These are phyloP conservation scores for Austroboletus novae-zelandiae DNA, from an alignment of 1,284 basidiomycete species.

Conservation along the genomic window DNA sequence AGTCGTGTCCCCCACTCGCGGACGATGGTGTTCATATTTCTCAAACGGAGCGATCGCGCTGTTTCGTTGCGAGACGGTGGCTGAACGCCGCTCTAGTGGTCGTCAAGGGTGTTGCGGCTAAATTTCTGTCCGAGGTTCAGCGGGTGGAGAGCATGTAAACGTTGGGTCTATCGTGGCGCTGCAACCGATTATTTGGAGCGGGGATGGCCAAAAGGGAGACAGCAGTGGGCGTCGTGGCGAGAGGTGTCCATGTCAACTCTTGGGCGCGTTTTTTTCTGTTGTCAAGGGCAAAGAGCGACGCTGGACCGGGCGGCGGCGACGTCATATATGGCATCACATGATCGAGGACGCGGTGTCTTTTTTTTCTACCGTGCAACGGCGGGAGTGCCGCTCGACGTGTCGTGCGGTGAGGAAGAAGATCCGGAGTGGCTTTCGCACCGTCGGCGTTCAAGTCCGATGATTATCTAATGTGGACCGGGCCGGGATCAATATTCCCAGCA, in stretches of 20 bases:
- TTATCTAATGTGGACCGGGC: no score
- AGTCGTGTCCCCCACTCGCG: slow-evolving; percentile 2
- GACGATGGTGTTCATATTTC: background rate
- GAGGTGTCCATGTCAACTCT: background rate
- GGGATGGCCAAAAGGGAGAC: background rate
- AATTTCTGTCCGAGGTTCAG: background rate
- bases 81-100: slow-evolving; percentile 5
- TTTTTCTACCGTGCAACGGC: no score
- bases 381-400: no score
- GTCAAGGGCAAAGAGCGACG: background rate
- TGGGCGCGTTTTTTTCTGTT: background rate
- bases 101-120: slow-evolving; percentile 5
- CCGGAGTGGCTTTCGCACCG: no score
- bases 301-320: background rate
- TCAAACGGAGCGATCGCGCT: background rate
- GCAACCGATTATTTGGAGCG: background rate
- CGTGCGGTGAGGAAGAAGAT: no score
- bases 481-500: no score
- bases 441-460: no score
- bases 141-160: background rate
- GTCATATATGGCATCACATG: background rate
- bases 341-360: no score
- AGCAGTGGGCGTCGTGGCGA: no score
- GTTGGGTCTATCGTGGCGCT: background rate
- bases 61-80: slow-evolving; percentile 6